Conservation (phyloP, 805 yeast genomes). For the Saturnispora serradocipensis region DNA sequence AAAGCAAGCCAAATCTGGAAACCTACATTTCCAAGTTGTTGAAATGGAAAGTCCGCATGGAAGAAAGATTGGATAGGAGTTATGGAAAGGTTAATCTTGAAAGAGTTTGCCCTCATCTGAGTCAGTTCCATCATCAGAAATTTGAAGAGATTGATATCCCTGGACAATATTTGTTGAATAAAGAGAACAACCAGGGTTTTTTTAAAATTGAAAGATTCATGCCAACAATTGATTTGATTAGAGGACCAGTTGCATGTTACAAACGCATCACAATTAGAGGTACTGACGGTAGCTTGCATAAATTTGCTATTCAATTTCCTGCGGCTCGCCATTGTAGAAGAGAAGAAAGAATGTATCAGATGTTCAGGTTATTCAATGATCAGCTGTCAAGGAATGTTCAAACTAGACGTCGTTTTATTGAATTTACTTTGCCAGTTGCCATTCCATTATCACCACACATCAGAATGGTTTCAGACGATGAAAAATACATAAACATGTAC, state of each 20-base stretch:
- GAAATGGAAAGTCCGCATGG: slow-evolving; percentile 88
- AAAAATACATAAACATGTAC: slow-evolving; percentile 60
- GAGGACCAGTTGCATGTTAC: slow-evolving; percentile 87
- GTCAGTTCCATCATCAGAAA: slow-evolving; percentile 96
- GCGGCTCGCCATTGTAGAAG: slow-evolving; percentile 96
- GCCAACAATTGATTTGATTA: slow-evolving; percentile 77
- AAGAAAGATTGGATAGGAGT: slow-evolving; percentile 82
- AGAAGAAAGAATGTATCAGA: slow-evolving; percentile 88
- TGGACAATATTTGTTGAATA: slow-evolving; percentile 86
- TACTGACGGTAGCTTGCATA: slow-evolving; percentile 83
- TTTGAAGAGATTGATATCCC: slow-evolving; percentile 97
- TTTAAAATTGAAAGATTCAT: slow-evolving; percentile 87
- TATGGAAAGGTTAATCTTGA: slow-evolving; percentile 75
- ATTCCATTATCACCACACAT: slow-evolving; percentile 93
- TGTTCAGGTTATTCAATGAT: slow-evolving; percentile 82
- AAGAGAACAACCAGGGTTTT: slow-evolving; percentile 84
- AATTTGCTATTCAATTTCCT: slow-evolving; percentile 95
- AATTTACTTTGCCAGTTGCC: slow-evolving; percentile 82
- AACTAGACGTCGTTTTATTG: slow-evolving; percentile 75
- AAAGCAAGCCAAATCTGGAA: slow-evolving; percentile 80
- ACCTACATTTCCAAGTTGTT: slow-evolving; percentile 75
- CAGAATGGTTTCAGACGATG: slow-evolving; percentile 78
- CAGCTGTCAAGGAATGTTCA: slow-evolving; percentile 75
- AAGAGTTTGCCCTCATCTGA: slow-evolving; percentile 85
- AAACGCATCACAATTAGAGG: slow-evolving; percentile 86